These are phyloP conservation scores for Leccinum pellstonianum DNA, from an alignment of 768 basidiomycete species.

Conservation along the genomic window DNA sequence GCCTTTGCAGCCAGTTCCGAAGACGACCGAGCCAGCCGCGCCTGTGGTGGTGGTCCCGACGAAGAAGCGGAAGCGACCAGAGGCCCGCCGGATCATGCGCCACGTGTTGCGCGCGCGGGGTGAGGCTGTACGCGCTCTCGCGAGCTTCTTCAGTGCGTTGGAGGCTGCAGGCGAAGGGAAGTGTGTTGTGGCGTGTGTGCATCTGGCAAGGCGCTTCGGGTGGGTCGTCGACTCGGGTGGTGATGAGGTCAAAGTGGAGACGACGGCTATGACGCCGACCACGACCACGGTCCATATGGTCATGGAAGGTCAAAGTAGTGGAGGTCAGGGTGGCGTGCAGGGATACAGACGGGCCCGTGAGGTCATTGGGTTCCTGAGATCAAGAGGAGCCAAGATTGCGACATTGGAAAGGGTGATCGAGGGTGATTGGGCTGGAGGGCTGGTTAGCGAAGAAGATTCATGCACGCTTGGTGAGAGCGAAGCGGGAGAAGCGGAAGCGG, in stretches of 20 bases:
- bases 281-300: constrained; percentile 23
- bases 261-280: constrained; percentile 20
- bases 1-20: background rate
- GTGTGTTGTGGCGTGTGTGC: constrained; percentile 46
- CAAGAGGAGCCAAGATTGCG: constrained; percentile 69
- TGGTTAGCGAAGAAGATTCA: constrained; percentile 53
- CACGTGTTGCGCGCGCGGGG: constrained; percentile 87
- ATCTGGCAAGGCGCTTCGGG: constrained; percentile 47
- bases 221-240: constrained; percentile 19
- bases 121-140: constrained; percentile 76
- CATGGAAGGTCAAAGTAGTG: background rate
- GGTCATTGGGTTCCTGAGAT: constrained; percentile 67
- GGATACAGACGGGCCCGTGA: constrained; percentile 71
- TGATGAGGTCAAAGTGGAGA: constrained; percentile 31
- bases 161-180: constrained; percentile 46
- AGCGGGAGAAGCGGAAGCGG: constrained; percentile 16
- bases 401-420: constrained; percentile 43
- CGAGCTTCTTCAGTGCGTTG: constrained; percentile 67
- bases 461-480: constrained; percentile 26
- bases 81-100: constrained; percentile 81
- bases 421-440: constrained; percentile 68
- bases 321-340: constrained; percentile 16
- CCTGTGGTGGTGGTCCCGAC: background rate
- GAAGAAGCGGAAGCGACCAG: constrained; percentile 47
- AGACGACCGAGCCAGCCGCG: constrained; percentile 38